These are phyloP conservation scores for Neofusicoccum umdonicola DNA, from an alignment of 2,329 filamentous ascomycete genomes.

Conservation along the genomic window DNA sequence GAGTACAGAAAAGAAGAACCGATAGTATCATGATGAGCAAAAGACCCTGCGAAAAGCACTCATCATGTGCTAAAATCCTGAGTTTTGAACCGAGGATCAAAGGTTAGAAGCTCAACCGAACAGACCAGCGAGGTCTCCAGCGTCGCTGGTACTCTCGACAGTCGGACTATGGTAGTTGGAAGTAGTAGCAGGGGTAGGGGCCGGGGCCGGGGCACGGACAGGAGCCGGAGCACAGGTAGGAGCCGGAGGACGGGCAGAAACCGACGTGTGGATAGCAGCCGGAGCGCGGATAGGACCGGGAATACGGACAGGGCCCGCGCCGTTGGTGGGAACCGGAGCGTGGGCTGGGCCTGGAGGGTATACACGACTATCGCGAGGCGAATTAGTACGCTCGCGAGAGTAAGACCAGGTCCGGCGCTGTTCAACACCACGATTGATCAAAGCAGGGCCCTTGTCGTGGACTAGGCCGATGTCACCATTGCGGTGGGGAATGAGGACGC, in stretches of 20 bases:
- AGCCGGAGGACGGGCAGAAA: neutral
- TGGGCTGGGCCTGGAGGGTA: too few species aligned
- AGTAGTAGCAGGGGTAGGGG: neutral
- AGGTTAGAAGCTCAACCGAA: neutral
- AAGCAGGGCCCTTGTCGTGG: neutral
- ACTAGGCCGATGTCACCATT: neutral
- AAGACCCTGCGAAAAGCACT: neutral
- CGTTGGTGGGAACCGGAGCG: too few species aligned
- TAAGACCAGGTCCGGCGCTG: too few species aligned
- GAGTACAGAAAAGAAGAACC: neutral
- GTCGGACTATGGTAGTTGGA: conserved; percentile 26
- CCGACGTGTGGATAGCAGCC: too few species aligned
- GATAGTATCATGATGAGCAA: neutral
- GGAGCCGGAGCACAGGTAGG: neutral
- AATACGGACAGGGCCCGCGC: too few species aligned
- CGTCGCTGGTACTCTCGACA: conserved; percentile 23
- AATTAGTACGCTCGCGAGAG: too few species aligned
- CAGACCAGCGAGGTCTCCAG: neutral
- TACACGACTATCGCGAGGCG: neutral
- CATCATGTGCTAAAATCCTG: neutral
- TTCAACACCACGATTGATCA: neutral
- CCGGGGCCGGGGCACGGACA: neutral
- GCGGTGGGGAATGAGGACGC: neutral
- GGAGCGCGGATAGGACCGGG: too few species aligned
- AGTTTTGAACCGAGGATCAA: too few species aligned